Evolutionary conservation across 208 protist species (phyloP), one percentile per base, ranked within the genome.

Genomic region (Leptomonas pyrrhocoris): DNA sequence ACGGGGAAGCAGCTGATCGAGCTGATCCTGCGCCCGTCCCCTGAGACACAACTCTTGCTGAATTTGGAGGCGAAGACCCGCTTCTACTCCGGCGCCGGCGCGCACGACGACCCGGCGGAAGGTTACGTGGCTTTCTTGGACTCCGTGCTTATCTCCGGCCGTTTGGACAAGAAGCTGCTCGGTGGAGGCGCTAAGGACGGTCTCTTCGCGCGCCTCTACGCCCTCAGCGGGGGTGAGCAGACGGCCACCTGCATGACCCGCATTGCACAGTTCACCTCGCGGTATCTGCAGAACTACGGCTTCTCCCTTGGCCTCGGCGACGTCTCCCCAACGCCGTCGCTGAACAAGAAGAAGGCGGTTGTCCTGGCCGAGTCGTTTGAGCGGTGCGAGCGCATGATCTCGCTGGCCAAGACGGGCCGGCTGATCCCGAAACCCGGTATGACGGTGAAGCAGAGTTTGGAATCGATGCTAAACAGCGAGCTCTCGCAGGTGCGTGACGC

Each of bases 241-340:
- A 91, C 96, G 31, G 98, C 98, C 23, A 74, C 83, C 15, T 81
- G 84, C 67, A 99, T 99, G 98, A 88, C 88, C 11, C 90, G 98
- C 68, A 88, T 99, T 28, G 90, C 98, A 6, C 95, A 97, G 68
- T 86, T 99, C 40, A 96, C 90, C 21, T 88, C 96, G 9, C 84
- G 98, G 42, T 99, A 93, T 61, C 71, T 98, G 53, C 84, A 93
- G 68, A 96, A 99, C 75, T 88, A 97, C 57, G 99, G 99, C 51
- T 99, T 99, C 84, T 98, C 95, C 12, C 99, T 99, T 80, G 99
- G 99, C 31, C 99, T 99, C 60, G 88, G 87, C 21, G 98, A 99
- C 77, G 98, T 99, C 28, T 93, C 88, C 15, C 99, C 99, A 15
- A 96, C 89, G 31, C 59, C 75, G 31, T 49, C 72, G 21, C 77